These are phyloP conservation scores for Colletotrichum trifolii DNA, from an alignment of 2,329 filamentous ascomycete genomes.

Conservation along the genomic window DNA sequence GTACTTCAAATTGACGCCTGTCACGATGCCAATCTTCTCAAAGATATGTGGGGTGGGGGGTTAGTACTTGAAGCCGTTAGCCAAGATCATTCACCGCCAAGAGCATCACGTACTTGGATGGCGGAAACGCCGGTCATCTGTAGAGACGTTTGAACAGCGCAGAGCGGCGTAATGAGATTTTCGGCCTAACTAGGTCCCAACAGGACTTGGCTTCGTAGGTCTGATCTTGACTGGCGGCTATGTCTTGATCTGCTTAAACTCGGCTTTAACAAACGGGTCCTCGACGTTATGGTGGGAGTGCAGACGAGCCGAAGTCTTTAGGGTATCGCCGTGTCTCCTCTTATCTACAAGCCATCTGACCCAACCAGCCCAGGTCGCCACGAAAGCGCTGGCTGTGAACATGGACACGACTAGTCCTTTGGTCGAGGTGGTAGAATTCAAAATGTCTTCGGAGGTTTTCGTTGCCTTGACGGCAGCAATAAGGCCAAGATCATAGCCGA, in stretches of 20 bases:
- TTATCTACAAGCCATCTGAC: conserved; percentile 79
- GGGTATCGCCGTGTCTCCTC: conserved; percentile 70
- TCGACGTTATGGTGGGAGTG: conserved; percentile 74
- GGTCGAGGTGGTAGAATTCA: conserved; percentile 57
- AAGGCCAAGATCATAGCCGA: conserved; percentile 80
- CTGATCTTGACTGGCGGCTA: conserved; percentile 71
- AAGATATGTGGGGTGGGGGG: conserved; percentile 70
- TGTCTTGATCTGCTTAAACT: conserved; percentile 74
- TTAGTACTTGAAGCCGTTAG: conserved; percentile 62
- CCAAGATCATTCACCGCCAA: not conserved
- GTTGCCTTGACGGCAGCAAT: conserved; percentile 73
- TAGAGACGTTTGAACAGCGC: conserved; percentile 74
- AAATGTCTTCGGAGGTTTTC: conserved; percentile 53
- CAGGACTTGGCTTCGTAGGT: conserved; percentile 77
- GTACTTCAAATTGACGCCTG: conserved; percentile 75
- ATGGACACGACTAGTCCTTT: conserved; percentile 73
- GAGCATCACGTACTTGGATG: conserved; percentile 74
- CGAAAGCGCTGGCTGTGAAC: conserved; percentile 80
- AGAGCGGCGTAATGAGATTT: conserved; percentile 73
- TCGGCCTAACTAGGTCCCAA: conserved; percentile 70
- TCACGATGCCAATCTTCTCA: conserved; percentile 73
- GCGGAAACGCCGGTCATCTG: conserved; percentile 80
- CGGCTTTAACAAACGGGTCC: conserved; percentile 59
- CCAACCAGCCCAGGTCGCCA: conserved; percentile 70
- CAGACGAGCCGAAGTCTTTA: conserved; percentile 73